phyloP scores from a whole-genome alignment of 2,329 filamentous ascomycete species.

The Alternaria gaisen region DNA sequence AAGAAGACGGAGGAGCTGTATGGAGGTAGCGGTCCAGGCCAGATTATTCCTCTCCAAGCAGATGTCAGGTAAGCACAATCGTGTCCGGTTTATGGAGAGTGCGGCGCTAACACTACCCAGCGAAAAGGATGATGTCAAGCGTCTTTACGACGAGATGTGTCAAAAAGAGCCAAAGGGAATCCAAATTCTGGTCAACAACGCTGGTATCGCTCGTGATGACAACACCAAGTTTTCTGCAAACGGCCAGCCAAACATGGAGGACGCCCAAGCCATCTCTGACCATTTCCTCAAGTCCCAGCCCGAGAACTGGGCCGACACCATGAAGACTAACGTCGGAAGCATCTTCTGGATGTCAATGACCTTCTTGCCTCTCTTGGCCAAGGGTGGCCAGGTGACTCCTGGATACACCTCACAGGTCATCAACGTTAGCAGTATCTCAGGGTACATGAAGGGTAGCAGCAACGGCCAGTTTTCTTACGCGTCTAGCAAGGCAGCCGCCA shows the following conservation, averaged over 20 bases:
- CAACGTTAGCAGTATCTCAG: conserved; percentile 63
- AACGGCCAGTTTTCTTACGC: conserved; percentile 63
- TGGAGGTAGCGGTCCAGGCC: conserved; percentile 56
- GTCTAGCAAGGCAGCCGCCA: conserved; percentile 59
- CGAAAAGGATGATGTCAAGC: conserved; percentile 59
- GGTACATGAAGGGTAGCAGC: conserved; percentile 59
- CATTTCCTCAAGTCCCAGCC: conserved; percentile 61
- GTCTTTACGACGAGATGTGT: conserved; percentile 52
- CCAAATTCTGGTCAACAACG: conserved; percentile 64
- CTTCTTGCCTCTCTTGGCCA: conserved; percentile 63
- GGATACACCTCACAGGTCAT: conserved; percentile 62
- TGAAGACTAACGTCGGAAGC: conserved; percentile 61
- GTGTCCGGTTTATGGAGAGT: neutral
- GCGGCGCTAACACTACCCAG: conserved; percentile 32
- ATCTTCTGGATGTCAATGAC: conserved; percentile 64
- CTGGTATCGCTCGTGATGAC: conserved; percentile 62
- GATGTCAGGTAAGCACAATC: conserved; percentile 38
- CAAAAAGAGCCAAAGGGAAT: conserved; percentile 62
- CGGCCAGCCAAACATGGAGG: conserved; percentile 60
- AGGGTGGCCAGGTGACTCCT: conserved; percentile 56
- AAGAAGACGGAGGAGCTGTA: conserved; percentile 58
- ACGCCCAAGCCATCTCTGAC: conserved; percentile 59
- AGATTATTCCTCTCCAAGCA: conserved; percentile 53
- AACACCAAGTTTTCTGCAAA: conserved; percentile 59
- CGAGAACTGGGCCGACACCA: conserved; percentile 59